Evolutionary conservation across 768 basidiomycete species (phyloP).

Genomic region (Tremella mesenterica): DNA sequence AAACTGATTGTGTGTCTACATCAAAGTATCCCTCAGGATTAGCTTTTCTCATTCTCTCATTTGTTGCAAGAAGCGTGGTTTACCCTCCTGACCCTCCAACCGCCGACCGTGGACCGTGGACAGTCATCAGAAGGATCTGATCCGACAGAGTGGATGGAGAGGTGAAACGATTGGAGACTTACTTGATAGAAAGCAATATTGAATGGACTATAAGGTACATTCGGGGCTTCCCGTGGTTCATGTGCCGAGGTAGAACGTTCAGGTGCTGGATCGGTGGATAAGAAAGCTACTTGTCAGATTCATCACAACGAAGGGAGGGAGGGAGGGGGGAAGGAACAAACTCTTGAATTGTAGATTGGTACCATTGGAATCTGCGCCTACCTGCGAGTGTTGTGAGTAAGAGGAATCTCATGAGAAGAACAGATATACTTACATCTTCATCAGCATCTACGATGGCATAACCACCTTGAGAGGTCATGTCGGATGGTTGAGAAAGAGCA

Average conservation of each 20-base stretch:
- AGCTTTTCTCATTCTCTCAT: not conserved
- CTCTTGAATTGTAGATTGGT: slow-evolving; percentile 41
- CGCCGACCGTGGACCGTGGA: too few species aligned
- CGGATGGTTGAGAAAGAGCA: not conserved
- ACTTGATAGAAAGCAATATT: slow-evolving; percentile 43
- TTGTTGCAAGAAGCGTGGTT: too few species aligned
- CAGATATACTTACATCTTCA: slow-evolving; percentile 34
- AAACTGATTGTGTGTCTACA: slow-evolving; percentile 33
- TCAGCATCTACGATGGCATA: slow-evolving; percentile 43
- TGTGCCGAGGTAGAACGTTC: slow-evolving; percentile 10
- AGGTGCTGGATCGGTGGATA: slow-evolving; percentile 13
- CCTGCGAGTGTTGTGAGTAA: not conserved
- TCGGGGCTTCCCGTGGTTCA: slow-evolving; percentile 3
- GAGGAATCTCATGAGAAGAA: not conserved
- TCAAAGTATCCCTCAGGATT: slow-evolving; percentile 34
- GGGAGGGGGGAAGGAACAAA: slow-evolving; percentile 12
- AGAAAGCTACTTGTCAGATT: slow-evolving; percentile 16
- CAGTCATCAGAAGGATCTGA: too few species aligned
- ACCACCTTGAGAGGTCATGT: slow-evolving; percentile 29
- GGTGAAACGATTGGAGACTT: not conserved
- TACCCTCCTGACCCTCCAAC: too few species aligned
- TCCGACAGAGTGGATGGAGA: not conserved
- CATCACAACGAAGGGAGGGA: not conserved
- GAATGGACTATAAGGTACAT: slow-evolving; percentile 39
- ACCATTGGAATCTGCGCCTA: not conserved